Base-by-base conservation (phyloP, 2,329 filamentous ascomycete genomes). In the Fusarium anthophilum region DNA sequence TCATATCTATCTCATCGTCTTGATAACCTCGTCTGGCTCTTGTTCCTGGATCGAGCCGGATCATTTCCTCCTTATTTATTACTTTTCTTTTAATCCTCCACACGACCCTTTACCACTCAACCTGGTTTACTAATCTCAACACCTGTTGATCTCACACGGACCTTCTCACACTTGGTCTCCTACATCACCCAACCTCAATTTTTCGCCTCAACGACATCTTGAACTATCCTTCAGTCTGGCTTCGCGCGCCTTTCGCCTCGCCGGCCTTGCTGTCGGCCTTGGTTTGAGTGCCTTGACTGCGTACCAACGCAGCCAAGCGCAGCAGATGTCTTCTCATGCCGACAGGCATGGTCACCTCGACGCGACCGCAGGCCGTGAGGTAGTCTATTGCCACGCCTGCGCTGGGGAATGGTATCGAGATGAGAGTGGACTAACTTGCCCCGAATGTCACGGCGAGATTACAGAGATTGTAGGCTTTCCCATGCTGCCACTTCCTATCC, bases 301-400 rank as follows among this genome's bases (percentile, higher is more conserved):
- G 62, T 87, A 87, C 78, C 86, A 87, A 77, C 85, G 83, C 74
- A 83, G 82, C 69, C 84, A 86, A 82, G 82, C 81, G 73, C 79
- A 81, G 68, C 79, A 81, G 68, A 85, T 85, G 84, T 80, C 80
- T 69, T 83, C 81, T 30, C 74, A 72, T 55, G 62, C 62, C 43
- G 66, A 66, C 30, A 61, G 60, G 50, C 75, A 76, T 38, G 76
- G 77, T 48, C 87, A 86, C 77, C 85, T 91, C 65, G 87, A 89
- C 79, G 86, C 86, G 72, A 83, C 82, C 28, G 78, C 81, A 10
- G 84, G 83, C 70, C 87, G 90, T 72, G 93, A 97, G 80, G 90
- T 96, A 73, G 92, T 98, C 62, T 97, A 89, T 82, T 99, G 96
- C 83, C 94, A 98, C 83, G 84, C 88, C 69, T 98, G 96, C 84